A percentile compares a stretch with the other conserved stretches of the same genome.
These are phyloP conservation scores for Phytophthora macrochlamydospora DNA, from an alignment of 352 stramenopile species.

Conservation along the genomic window DNA sequence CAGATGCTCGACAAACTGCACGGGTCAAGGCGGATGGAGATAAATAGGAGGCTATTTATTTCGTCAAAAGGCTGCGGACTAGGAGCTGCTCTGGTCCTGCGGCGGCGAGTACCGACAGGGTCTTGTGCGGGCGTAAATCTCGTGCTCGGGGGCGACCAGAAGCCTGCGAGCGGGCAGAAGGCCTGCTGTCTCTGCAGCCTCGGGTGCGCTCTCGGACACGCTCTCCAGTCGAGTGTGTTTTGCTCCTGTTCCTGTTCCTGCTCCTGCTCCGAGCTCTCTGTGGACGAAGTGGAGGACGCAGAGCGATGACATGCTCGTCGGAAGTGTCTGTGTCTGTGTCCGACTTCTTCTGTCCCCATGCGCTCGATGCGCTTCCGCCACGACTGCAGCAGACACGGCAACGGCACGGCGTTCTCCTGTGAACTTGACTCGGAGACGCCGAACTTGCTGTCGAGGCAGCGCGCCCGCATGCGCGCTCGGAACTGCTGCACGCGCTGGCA, in stretches of 20 bases:
- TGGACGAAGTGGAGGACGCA: conserved; percentile 5
- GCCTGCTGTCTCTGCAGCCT: conserved; percentile 34
- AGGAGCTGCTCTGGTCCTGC: too few relatives aligned
- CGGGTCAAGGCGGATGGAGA: neutral
- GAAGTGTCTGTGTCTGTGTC: conserved; percentile 12
- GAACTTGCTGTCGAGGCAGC: conserved; percentile 10
- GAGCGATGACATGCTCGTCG: conserved; percentile 4
- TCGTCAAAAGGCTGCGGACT: neutral
- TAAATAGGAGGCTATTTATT: conserved; percentile 9
- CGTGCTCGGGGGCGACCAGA: conserved; percentile 21
- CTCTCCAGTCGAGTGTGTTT: neutral
- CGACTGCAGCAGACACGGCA: conserved; percentile 34
- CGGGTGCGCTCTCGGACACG: conserved; percentile 27
- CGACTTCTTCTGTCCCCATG: conserved; percentile 18
- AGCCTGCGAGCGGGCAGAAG: conserved; percentile 21
- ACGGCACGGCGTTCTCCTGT: neutral
- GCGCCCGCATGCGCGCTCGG: conserved; percentile 20
- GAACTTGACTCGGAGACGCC: neutral
- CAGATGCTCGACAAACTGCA: neutral
- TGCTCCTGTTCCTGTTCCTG: too few relatives aligned
- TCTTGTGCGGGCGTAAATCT: conserved; percentile 36
- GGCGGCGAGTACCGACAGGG: neutral
- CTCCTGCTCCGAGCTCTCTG: neutral
- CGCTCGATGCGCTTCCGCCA: conserved; percentile 38
- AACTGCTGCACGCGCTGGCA: conserved; percentile 29